These are phyloP conservation scores for Zymoseptoria pseudotritici DNA, from an alignment of 2,329 filamentous ascomycete species.

Conservation along the genomic window DNA sequence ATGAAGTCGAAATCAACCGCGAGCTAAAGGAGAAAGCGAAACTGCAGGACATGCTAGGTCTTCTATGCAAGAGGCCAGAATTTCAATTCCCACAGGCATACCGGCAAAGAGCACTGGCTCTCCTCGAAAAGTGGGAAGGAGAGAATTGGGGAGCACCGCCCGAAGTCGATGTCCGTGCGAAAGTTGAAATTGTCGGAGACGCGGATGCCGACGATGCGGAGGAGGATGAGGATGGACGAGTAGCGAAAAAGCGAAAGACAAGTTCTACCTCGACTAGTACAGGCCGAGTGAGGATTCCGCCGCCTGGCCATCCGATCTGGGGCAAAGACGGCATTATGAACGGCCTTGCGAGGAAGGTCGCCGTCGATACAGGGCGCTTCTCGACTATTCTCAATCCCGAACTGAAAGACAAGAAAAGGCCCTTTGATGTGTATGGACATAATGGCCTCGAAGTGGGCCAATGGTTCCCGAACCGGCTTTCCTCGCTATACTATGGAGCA, in stretches of 20 bases:
- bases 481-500: conserved; percentile 20
- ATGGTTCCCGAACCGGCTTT: conserved; percentile 20
- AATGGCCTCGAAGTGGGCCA: conserved; percentile 19
- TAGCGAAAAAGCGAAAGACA: not conserved
- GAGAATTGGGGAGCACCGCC: conserved; percentile 15
- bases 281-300: conserved; percentile 3
- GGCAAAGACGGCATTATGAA: conserved; percentile 23
- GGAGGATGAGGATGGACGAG: not conserved
- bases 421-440: conserved; percentile 18
- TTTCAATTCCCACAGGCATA: conserved; percentile 12
- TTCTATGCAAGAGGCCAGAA: conserved; percentile 8
- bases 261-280: not conserved
- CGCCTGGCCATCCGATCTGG: conserved; percentile 18
- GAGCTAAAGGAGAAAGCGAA: conserved; percentile 10
- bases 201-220: not conserved
- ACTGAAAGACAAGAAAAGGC: conserved; percentile 6
- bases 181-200: not conserved
- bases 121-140: conserved; percentile 14
- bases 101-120: conserved; percentile 7
- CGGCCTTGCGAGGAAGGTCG: conserved; percentile 10
- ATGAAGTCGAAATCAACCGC: conserved; percentile 12
- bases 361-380: conserved; percentile 3
- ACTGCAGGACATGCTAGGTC: conserved; percentile 9
- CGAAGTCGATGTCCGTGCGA: not conserved
- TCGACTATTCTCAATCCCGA: conserved; percentile 9